Base-by-base conservation (phyloP, 2,329 filamentous ascomycete species). In the Chrysosphaeria jannelii region DNA sequence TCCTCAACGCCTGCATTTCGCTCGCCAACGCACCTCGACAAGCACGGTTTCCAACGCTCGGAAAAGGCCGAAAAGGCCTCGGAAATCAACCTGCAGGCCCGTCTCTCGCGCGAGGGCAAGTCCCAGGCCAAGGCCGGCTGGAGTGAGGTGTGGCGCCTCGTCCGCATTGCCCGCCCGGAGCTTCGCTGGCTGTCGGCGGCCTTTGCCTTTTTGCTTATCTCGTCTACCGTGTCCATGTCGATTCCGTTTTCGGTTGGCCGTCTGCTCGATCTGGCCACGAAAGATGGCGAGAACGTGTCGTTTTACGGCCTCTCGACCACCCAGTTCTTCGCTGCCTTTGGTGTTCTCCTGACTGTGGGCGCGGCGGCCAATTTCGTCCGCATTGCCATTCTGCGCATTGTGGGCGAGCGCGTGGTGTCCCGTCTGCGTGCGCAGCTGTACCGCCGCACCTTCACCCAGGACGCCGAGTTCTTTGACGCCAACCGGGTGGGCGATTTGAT, bases 391-490 rank as follows among this genome's bases (percentile, higher is more conserved):
- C 57, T 97, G 12, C 65, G 85, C 13, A 85, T 93, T 30, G 75
- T 97, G 6, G 88, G 85, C 31, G 85, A 97, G 45, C 61, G 85
- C 20, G 85, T 97, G 28, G 85, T 97, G 25, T 69, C 81, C 8
- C 63, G 81, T 34, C 54, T 97, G 26, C 64, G 85, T 29, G 81
- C 79, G 10, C 71, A 76, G 39, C 61, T 97, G 4, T 97, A 89
- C 48, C 64, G 76, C 32, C 64, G 71, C 31, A 97, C 85, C 0
- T 89, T 88, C 35, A 58, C 85, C n/a, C 85, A 97, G 42, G 85
- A 97, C 42, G 85, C 85, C 28, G 85, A 93, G 38, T 97, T 97
- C 48, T 97, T 97, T 39, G 85, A 97, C 40, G 85, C 85, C 19
- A 97, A 97, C 46, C 62, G 85, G 13, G 79, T 91, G 13, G 85